A percentile compares a stretch with the other conserved stretches of the same genome.
phyloP scores from a whole-genome alignment of 2,329 filamentous ascomycete genomes.

The Diaporthe citri region DNA sequence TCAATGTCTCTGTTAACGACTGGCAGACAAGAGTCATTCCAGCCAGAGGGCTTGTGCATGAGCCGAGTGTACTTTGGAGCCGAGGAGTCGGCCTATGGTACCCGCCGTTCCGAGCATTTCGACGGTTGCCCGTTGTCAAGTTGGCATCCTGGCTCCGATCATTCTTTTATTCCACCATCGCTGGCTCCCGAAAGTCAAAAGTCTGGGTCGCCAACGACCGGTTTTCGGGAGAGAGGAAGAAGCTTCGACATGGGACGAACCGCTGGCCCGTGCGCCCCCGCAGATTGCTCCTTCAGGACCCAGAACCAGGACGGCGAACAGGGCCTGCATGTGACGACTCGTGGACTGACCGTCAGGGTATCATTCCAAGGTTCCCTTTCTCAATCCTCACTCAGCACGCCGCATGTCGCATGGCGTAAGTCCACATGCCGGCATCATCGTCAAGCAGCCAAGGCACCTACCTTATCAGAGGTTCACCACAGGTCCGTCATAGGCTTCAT shows the following conservation, averaged over 20 bases:
- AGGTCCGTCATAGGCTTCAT: not conserved
- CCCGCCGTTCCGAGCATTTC: not conserved
- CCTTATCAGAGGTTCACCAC: not conserved
- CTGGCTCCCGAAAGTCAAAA: conserved; percentile 26
- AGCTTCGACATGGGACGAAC: conserved; percentile 13
- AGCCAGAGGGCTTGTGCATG: not conserved
- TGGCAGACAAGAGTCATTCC: not conserved
- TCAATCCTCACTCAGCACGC: not conserved
- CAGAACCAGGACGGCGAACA: not conserved
- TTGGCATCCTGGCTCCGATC: conserved; percentile 2
- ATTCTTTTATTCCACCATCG: not conserved
- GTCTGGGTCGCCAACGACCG: not conserved
- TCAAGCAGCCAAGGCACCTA: not conserved
- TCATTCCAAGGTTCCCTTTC: not conserved
- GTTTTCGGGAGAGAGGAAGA: not conserved
- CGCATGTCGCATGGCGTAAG: not conserved
- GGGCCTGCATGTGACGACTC: conserved; percentile 15
- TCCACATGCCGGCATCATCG: not conserved
- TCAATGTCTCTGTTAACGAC: not conserved
- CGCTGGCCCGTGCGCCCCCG: conserved; percentile 15
- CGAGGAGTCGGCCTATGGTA: no score
- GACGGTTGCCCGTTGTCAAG: not conserved
- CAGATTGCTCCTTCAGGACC: not conserved
- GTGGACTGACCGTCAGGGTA: not conserved
- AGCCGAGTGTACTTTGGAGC: not conserved